Percentiles rank a stretch among this genome's conserved stretches.
These are phyloP conservation scores for Meredithiella fracta DNA, from an alignment of 2,329 filamentous ascomycete species.

Conservation along the genomic window DNA sequence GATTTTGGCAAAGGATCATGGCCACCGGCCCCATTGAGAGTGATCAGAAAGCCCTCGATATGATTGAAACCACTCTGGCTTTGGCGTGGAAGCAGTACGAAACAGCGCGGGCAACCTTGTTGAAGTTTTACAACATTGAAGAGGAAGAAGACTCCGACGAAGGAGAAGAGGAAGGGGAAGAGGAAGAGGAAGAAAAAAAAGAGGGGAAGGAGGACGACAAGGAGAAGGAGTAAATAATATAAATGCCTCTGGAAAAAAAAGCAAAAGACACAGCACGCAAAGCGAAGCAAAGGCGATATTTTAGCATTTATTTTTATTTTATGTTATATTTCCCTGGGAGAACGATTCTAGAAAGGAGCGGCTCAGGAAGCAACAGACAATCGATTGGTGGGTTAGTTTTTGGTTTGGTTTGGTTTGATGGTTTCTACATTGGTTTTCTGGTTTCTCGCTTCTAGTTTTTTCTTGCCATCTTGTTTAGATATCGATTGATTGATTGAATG, in stretches of 20 bases:
- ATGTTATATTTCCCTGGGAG: too few relatives aligned
- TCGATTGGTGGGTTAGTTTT: too few relatives aligned
- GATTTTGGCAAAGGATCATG: conserved; percentile 77
- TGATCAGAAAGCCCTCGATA: conserved; percentile 53
- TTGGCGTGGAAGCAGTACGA: conserved; percentile 61
- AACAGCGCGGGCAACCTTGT: conserved; percentile 54
- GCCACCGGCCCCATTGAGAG: conserved; percentile 48
- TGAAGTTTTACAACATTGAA: conserved; percentile 39
- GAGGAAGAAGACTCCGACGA: conserved; percentile 11
- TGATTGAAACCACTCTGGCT: conserved; percentile 52
- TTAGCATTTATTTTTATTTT: too few relatives aligned
- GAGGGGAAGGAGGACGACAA: conserved; percentile 9
- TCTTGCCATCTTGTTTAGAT: conserved; percentile 1
- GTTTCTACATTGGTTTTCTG: background rate
- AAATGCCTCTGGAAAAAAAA: too few relatives aligned
- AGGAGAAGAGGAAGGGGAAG: conserved; percentile 5
- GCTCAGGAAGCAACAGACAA: background rate
- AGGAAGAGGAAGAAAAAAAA: conserved; percentile 5
- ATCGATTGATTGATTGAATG: background rate
- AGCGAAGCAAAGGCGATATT: too few relatives aligned
- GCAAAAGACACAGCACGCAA: too few relatives aligned
- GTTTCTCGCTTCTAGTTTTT: background rate
- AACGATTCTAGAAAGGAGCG: background rate
- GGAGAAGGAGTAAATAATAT: background rate
- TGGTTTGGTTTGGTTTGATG: background rate